Percentiles rank a stretch among this genome's conserved stretches.
Evolutionary conservation across 352 stramenopile species (phyloP).

Genomic region (Phytophthora hybrid): DNA sequence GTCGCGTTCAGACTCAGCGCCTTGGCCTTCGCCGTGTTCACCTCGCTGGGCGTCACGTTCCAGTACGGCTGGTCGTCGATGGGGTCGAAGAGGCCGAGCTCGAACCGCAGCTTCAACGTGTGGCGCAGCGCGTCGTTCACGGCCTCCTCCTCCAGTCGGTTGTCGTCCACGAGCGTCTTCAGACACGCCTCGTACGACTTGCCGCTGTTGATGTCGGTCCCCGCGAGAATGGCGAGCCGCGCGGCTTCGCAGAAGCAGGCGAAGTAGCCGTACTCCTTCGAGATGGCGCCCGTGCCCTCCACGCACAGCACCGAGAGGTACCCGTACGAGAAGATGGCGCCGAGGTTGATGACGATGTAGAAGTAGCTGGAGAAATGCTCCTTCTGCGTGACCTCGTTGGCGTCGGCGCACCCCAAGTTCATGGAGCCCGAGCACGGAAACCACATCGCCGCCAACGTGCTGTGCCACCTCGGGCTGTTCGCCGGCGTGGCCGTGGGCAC

Average conservation of each 20-base stretch:
- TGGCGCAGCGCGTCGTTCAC: conserved; percentile 63
- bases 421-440: no score
- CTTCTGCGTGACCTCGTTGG: no score
- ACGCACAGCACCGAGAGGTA: no score
- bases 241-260: conserved; percentile 73
- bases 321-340: no score
- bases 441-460: no score
- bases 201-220: conserved; percentile 89
- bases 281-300: no score
- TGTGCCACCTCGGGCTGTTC: no score
- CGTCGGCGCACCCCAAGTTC: no score
- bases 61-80: conserved; percentile 82
- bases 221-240: conserved; percentile 61
- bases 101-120: conserved; percentile 88
- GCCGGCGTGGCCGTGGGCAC: no score
- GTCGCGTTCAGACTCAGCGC: conserved; percentile 69
- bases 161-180: conserved; percentile 52
- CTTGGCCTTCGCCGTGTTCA: conserved; percentile 70
- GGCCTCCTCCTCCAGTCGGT: conserved; percentile 53
- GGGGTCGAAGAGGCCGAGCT: conserved; percentile 92
- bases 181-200: conserved; percentile 80
- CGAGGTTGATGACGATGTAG: no score
- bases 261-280: no score
- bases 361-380: no score
- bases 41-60: conserved; percentile 62